Evolutionary conservation across 805 yeast species (phyloP), one percentile per base, ranked within the genome.

Genomic region (Candida alai): DNA sequence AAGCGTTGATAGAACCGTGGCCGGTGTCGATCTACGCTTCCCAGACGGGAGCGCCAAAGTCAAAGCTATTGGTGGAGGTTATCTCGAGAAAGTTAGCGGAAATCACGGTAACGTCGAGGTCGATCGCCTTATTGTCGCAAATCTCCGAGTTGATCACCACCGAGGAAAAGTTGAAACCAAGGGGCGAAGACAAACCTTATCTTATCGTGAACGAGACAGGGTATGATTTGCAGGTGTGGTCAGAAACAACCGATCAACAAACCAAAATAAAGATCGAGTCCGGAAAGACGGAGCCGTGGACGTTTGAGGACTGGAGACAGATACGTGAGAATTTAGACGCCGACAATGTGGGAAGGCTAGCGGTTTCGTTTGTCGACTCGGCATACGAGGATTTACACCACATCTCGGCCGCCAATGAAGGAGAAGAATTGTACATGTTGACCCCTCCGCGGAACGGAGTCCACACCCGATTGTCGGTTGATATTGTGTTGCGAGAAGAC

Each of bases 271-370:
- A 47, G 0, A 51, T 84, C 11, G 56, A 62, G 24, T 67, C 77
- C 33, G 73, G 74, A 2, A 76, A 73, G 4, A 56, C 58, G 4
- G 53, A 75, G 4, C 82, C 85, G 1, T 93, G 97, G 97, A 79
- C 88, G 25, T 94, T 94, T 63, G 95, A 89, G 49, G 96, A 90
- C 52, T 93, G 97, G 97, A 70, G 85, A 41, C 70, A 71, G 19
- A 74, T 88, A 16, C 79, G 98, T 56, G 96, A 90, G 50, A 77
- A 78, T 36, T 62, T 89, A 36, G 80, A 76, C 41, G 74, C 82
- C 4, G 82, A 82, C 36, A 76, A 71, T 26, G 74, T 72, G 13
- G 80, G 78, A 29, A 62, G 70, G 3, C 58, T 90, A 19, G 87
- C 84, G 0, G 67, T 89, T n/a, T 66, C 69, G 28, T 56, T 89